phyloP scores from a whole-genome alignment of 148 eudicot species.

The Vaccinium darrowii region DNA sequence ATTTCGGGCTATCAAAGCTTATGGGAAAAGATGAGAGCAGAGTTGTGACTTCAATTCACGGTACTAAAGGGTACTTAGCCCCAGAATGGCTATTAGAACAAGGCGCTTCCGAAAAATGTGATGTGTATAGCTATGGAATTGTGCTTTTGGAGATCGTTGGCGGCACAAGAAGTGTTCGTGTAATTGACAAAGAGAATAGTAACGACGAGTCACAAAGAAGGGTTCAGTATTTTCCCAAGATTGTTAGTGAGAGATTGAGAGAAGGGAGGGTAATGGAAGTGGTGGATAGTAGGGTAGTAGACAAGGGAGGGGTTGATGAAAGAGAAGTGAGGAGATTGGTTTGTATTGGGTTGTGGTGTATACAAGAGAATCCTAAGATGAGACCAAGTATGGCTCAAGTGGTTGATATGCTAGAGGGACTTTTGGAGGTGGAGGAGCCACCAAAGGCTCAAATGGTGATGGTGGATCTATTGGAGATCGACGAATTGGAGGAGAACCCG shows the following conservation, averaged over 20 bases:
- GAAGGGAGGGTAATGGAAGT: slow-evolving; percentile 63
- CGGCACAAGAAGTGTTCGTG: slow-evolving; percentile 52
- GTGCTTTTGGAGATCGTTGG: slow-evolving; percentile 81
- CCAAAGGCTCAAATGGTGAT: slow-evolving; percentile 65
- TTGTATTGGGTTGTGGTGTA: slow-evolving; percentile 72
- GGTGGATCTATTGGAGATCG: slow-evolving; percentile 50
- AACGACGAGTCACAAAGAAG: slow-evolving; percentile 30
- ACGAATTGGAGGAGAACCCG: slow-evolving; percentile 20
- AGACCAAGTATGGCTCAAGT: slow-evolving; percentile 85
- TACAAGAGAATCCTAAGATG: slow-evolving; percentile 65
- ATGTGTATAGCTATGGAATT: slow-evolving; percentile 79
- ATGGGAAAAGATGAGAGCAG: slow-evolving; percentile 67
- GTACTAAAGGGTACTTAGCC: slow-evolving; percentile 87
- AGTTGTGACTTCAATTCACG: slow-evolving; percentile 58
- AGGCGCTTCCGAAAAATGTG: slow-evolving; percentile 71
- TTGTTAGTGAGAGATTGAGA: slow-evolving; percentile 51
- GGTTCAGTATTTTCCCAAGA: slow-evolving; percentile 65
- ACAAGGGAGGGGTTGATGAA: slow-evolving; percentile 43
- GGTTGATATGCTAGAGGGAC: slow-evolving; percentile 80
- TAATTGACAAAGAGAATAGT: slow-evolving; percentile 22
- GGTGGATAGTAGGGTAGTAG: slow-evolving; percentile 56
- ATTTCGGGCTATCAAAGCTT: slow-evolving; percentile 79
- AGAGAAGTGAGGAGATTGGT: slow-evolving; percentile 51
- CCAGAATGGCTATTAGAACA: slow-evolving; percentile 83
- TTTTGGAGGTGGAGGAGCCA: slow-evolving; percentile 47